These are phyloP conservation scores for Pachysandra terminalis DNA, from an alignment of 164 flowering plant species.

Conservation along the genomic window DNA sequence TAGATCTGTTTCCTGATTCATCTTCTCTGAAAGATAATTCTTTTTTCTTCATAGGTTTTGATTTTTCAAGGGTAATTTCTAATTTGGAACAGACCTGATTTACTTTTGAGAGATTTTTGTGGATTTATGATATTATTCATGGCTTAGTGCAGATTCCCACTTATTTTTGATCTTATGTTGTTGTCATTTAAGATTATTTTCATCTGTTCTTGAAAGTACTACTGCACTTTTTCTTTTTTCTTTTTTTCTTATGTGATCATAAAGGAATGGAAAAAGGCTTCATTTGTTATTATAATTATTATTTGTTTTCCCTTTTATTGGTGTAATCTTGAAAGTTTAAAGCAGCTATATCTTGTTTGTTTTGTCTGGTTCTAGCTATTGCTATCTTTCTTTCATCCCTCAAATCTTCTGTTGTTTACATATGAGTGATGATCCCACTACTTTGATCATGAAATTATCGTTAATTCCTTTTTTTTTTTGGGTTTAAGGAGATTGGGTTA, in stretches of 20 bases:
- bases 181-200: constrained; percentile 14
- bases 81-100: not conserved
- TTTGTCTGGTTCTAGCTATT: constrained; percentile 22
- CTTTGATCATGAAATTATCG: constrained; percentile 6
- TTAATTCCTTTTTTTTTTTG: not conserved
- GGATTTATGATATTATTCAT: constrained; percentile 20
- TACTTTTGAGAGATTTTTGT: not conserved
- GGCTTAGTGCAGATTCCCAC: constrained; percentile 18
- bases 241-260: constrained; percentile 25
- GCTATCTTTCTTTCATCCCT: constrained; percentile 4
- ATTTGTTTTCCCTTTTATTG: constrained; percentile 15
- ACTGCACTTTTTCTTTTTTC: constrained; percentile 23
- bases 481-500: constrained; percentile 59
- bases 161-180: not conserved
- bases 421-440: not conserved
- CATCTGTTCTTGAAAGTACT: constrained; percentile 12
- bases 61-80: no score
- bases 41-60: not conserved
- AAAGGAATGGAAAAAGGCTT: constrained; percentile 21
- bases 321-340: constrained; percentile 31
- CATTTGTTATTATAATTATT: constrained; percentile 19
- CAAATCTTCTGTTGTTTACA: not conserved
- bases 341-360: constrained; percentile 26
- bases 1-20: constrained; percentile 3
- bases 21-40: constrained; percentile 1